Base-by-base conservation (phyloP, 306 rosid species). In the Sesbania bispinosa region DNA sequence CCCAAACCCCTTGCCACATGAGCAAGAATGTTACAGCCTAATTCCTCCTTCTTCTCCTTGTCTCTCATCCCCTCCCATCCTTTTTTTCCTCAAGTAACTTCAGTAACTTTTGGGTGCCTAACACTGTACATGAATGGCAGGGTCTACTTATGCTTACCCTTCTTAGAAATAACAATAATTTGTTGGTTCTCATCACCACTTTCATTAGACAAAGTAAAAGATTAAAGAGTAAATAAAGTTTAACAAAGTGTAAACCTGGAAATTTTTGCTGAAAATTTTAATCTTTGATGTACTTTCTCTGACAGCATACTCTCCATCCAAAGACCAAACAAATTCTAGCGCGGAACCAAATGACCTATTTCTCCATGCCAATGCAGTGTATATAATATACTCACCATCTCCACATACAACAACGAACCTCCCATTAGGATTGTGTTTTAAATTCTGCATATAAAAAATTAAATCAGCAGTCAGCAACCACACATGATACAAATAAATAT, bases 361-460 rank as follows among this genome's bases (percentile, higher is more conserved):
- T 82, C 98, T 92, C 98, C 98, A 92, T 29, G 98, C 98, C 81
- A 92, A 80, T 60, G 98, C 96, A 69, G 98, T 92, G 83, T 88
- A 90, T 71, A 92, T 92, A 68, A 92, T 88, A 82, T 92, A 92
- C 72, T 92, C 98, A 67, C 96, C 98, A 88, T 92, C 98, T 77
- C 98, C 98, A 69, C 98, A 92, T 60, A 92, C 98, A 80, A 92
- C 98, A 48, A 93, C 98, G 79, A 93, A 93, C 81, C 98, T 90
- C 84, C 98, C 98, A 73, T 87, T 93, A 65, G 98, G 97, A 70
- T 93, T 93, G 91, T 93, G 97, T 80, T 75, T 90, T 71, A 93
- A 82, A 81, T 83, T 93, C 98, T 93, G 89, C 67, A 77, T 23
- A 81, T 11, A 45, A 45, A 18, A 65, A 32, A 64, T 30, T 58